Base-by-base conservation (phyloP, 208 protist genomes). In the Blechomonas ayalai region DNA sequence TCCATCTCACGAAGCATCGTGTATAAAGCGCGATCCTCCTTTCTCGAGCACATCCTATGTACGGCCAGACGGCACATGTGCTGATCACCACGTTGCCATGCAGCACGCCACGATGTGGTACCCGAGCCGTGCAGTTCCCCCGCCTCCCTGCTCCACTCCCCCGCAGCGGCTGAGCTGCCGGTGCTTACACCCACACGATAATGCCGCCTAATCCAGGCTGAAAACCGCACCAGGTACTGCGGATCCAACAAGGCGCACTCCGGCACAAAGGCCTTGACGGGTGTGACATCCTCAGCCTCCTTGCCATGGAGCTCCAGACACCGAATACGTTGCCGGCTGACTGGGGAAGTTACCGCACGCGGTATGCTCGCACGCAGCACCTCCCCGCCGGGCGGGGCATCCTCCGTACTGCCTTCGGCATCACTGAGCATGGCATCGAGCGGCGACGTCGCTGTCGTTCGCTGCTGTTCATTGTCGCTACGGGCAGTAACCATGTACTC, bases 241-340 rank as follows among this genome's bases (percentile, higher is more conserved):
- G 66, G 64, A 31, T 82, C 68, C 2, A 87, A 55, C 36, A 87
- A 64, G 18, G 75, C 78, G 19, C 44, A 40, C 54, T 87, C 78
- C 7, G 70, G 73, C 38, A 80, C 69, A 27, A 58, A 59, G 27
- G 27, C 20, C 9, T n/a, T n/a, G n/a, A n/a, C n/a, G n/a, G n/a
- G n/a, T n/a, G n/a, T n/a, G n/a, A n/a, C n/a, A n/a, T n/a, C n/a
- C n/a, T n/a, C n/a, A n/a, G n/a, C n/a, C n/a, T n/a, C n/a, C n/a
- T n/a, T n/a, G n/a, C n/a, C n/a, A n/a, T n/a, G n/a, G n/a, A n/a
- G n/a, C n/a, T n/a, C n/a, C n/a, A n/a, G n/a, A n/a, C n/a, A n/a
- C n/a, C n/a, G n/a, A n/a, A n/a, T n/a, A n/a, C n/a, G n/a, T n/a
- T n/a, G n/a, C n/a, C n/a, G n/a, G n/a, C n/a, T n/a, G n/a, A n/a